Percentiles rank a stretch among this genome's conserved stretches.
Conservation (phyloP, 805 yeast genomes). For the Cyberlindnera xylosilytica region DNA sequence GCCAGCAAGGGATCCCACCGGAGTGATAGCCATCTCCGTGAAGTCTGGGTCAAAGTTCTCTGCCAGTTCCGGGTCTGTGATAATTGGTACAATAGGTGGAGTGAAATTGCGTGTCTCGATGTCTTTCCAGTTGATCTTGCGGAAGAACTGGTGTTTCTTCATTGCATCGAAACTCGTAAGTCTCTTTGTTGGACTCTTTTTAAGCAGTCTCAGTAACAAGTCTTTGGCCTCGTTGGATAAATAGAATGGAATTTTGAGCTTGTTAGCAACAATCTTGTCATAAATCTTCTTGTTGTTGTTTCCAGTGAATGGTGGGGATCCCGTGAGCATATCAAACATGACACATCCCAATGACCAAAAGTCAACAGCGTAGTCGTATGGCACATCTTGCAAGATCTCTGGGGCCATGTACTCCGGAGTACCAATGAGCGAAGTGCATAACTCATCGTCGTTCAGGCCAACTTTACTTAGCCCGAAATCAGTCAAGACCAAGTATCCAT, state of each 20-base stretch:
- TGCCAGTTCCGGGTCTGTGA: constrained; percentile 78
- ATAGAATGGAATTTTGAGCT: constrained; percentile 68
- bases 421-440: constrained; percentile 79
- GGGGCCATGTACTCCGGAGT: constrained; percentile 91
- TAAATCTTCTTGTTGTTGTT: constrained; percentile 70
- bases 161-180: constrained; percentile 54
- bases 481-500: constrained; percentile 93
- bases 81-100: constrained; percentile 82
- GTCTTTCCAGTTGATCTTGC: constrained; percentile 68
- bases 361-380: constrained; percentile 77
- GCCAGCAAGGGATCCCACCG: constrained; percentile 21
- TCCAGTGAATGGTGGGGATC: constrained; percentile 88
- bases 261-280: constrained; percentile 70
- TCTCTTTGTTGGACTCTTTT: constrained; percentile 69
- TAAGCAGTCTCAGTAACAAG: constrained; percentile 57
- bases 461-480: constrained; percentile 97
- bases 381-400: constrained; percentile 73
- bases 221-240: constrained; percentile 80
- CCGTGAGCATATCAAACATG: constrained; percentile 74
- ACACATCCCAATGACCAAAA: constrained; percentile 94
- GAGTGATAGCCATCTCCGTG: constrained; percentile 57
- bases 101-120: constrained; percentile 43
- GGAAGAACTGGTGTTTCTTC: constrained; percentile 68
- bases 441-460: constrained; percentile 42
- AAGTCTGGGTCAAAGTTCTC: constrained; percentile 83